A percentile compares a stretch with the other conserved stretches of the same genome.
phyloP scores from a whole-genome alignment of 2,329 filamentous ascomycete species.

The Epichloe sylvatica region DNA sequence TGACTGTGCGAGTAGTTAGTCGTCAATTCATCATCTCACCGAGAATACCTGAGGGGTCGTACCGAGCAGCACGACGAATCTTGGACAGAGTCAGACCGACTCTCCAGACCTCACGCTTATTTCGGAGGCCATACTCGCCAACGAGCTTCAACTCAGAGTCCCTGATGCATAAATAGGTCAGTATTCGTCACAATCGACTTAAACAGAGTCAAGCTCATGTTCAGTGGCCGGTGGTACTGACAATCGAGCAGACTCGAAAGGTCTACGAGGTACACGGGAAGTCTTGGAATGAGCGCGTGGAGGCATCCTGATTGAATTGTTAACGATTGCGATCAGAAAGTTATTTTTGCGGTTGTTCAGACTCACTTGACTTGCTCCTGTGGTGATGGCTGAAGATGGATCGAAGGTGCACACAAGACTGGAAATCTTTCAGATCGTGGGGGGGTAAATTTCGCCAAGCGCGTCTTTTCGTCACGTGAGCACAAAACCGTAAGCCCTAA shows the following conservation, averaged over 20 bases:
- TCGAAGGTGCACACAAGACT: slow-evolving; percentile 15
- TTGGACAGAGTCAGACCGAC: slow-evolving; percentile 99
- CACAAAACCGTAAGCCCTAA: slow-evolving; percentile 18
- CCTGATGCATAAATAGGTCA: slow-evolving; percentile 53
- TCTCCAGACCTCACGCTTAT: slow-evolving; percentile 99
- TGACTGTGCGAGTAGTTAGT: slow-evolving; percentile 49
- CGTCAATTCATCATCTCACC: not conserved
- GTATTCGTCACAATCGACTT: slow-evolving; percentile 73
- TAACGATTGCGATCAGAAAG: slow-evolving; percentile 7
- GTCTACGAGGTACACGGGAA: slow-evolving; percentile 95
- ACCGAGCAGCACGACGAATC: slow-evolving; percentile 99
- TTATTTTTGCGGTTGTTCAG: not conserved
- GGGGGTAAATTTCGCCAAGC: slow-evolving; percentile 15
- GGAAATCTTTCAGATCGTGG: slow-evolving; percentile 21
- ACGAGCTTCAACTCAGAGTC: slow-evolving; percentile 99
- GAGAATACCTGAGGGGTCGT: slow-evolving; percentile 19
- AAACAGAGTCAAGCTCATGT: slow-evolving; percentile 91
- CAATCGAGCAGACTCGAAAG: slow-evolving; percentile 99
- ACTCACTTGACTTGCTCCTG: slow-evolving; percentile 29
- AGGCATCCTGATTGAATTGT: slow-evolving; percentile 23
- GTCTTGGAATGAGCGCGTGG: slow-evolving; percentile 85
- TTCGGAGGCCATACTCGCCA: slow-evolving; percentile 98
- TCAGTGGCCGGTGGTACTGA: slow-evolving; percentile 96
- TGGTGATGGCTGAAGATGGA: slow-evolving; percentile 22
- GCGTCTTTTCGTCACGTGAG: slow-evolving; percentile 15